A percentile compares a stretch with the other conserved stretches of the same genome.
Conservation (phyloP, 2,329 filamentous ascomycete species). For the Phaeosphaeriaceae sp. region DNA sequence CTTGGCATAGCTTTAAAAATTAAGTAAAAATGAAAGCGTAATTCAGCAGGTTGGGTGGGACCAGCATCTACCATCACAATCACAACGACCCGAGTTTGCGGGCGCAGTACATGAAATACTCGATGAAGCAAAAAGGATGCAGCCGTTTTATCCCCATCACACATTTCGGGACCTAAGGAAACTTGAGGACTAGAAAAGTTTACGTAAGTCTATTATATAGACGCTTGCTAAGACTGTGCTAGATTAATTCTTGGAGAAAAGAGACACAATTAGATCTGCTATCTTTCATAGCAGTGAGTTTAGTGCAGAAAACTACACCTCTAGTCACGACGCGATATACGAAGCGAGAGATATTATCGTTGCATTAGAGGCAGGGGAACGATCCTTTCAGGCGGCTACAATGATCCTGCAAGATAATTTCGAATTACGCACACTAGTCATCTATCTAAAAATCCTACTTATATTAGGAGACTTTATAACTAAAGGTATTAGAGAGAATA, state of each 20-base stretch:
- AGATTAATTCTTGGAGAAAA: slow-evolving; percentile 24
- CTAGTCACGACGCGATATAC: slow-evolving; percentile 31
- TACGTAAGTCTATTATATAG: too few relatives aligned
- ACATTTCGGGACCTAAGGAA: neutral
- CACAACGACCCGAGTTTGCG: slow-evolving; percentile 38
- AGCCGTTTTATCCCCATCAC: slow-evolving; percentile 21
- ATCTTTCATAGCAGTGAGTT: slow-evolving; percentile 37
- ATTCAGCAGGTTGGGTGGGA: slow-evolving; percentile 58
- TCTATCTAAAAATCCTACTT: slow-evolving; percentile 6
- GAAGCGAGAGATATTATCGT: slow-evolving; percentile 13
- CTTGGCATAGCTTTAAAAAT: too few relatives aligned
- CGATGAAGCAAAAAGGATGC: slow-evolving; percentile 20
- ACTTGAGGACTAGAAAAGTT: too few relatives aligned
- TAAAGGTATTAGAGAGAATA: neutral
- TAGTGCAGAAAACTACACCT: slow-evolving; percentile 39
- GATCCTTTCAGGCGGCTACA: slow-evolving; percentile 17
- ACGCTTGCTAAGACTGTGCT: slow-evolving; percentile 3
- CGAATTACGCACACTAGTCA: slow-evolving; percentile 14
- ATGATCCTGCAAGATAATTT: slow-evolving; percentile 22
- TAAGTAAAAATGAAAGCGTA: slow-evolving; percentile 32
- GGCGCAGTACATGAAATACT: slow-evolving; percentile 30
- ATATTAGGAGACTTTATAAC: slow-evolving; percentile 9
- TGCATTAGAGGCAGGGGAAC: slow-evolving; percentile 10
- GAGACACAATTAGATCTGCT: slow-evolving; percentile 39
- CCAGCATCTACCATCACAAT: slow-evolving; percentile 41